phyloP scores from a whole-genome alignment of 1,284 basidiomycete species.

The Irpex sp. region DNA sequence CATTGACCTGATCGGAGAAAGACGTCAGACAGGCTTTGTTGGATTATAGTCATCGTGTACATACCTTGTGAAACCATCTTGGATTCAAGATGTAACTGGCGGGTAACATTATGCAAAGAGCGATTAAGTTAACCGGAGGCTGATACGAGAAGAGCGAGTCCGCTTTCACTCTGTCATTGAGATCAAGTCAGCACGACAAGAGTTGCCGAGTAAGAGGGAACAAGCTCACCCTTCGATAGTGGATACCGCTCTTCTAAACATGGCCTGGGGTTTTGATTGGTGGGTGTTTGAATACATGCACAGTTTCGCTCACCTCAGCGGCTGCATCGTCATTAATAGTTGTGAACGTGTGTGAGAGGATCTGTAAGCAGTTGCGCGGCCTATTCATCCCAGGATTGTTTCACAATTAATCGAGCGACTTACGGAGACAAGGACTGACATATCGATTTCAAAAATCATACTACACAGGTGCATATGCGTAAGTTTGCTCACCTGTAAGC shows the following conservation, averaged over 20 bases:
- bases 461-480: conserved; percentile 5
- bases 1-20: conserved; percentile 61
- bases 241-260: conserved; percentile 89
- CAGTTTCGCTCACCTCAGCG: conserved; percentile 61
- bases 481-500: conserved; percentile 55
- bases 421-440: conserved; percentile 73
- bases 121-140: conserved; percentile 84
- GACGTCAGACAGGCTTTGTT: conserved; percentile 3
- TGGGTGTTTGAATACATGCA: conserved; percentile 1
- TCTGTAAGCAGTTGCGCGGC: conserved; percentile 38
- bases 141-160: conserved; percentile 93
- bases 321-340: conserved; percentile 89
- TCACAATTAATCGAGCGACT: conserved; percentile 22
- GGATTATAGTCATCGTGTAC: conserved; percentile 3
- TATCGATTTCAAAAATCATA: conserved; percentile 7
- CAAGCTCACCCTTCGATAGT: conserved; percentile 78
- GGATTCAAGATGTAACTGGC: conserved; percentile 74
- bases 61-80: conserved; percentile 83
- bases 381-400: neutral
- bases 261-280: conserved; percentile 49
- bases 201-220: neutral
- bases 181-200: conserved; percentile 22
- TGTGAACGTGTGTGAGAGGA: conserved; percentile 90
- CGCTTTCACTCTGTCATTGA: conserved; percentile 62
- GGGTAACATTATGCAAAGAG: conserved; percentile 80